Evolutionary conservation across 148 eudicot species (phyloP), one percentile per base, ranked within the genome.

Genomic region (Heliamphora exappendiculata): DNA sequence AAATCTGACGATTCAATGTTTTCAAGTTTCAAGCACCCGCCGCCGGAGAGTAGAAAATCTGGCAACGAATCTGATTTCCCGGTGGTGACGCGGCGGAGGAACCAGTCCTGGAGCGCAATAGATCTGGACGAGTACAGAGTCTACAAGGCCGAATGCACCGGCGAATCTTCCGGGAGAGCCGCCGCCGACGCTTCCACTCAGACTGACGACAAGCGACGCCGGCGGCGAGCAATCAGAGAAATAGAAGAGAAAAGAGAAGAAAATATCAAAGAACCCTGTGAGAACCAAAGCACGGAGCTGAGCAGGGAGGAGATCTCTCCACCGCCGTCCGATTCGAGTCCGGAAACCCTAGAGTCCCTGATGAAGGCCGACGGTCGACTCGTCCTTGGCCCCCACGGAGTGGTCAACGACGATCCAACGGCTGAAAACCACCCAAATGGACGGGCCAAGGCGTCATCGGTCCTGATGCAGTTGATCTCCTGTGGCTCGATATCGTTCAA

Each of bases 261-360:
- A 44, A 58, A 72, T 2, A 19, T 33, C 19, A 49, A 26, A 75
- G 78, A 76, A 51, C 22, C 49, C 7, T 8, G 8, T n/a, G 9
- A 70, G n/a, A 31, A 59, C 1, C 70, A 68, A 12, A 86, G 83
- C 55, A 80, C 85, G 34, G 90, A 87, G 86, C 80, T 85, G 34
- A 82, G 82, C 73, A 81, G 85, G 14, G 90, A 83, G 11, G 92
- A 93, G 91, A 86, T 91, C 79, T 89, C 98, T 70, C 98, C 98
- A 0, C 98, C 98, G 77, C 97, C 98, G 70, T 94, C 97, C 26
- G 98, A 94, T 84, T 94, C 98, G 8, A 94, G 98, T 36, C 93
- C 97, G 1, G 98, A 91, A 81, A 90, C 98, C 2, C 75, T 94
- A 22, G 95, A 91, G 72, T 66, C 95, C 44, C 72, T 94, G 78